Evolutionary conservation across 2,329 filamentous ascomycete genomes (phyloP).

Genomic region (Aspergillus quadrilineatus): DNA sequence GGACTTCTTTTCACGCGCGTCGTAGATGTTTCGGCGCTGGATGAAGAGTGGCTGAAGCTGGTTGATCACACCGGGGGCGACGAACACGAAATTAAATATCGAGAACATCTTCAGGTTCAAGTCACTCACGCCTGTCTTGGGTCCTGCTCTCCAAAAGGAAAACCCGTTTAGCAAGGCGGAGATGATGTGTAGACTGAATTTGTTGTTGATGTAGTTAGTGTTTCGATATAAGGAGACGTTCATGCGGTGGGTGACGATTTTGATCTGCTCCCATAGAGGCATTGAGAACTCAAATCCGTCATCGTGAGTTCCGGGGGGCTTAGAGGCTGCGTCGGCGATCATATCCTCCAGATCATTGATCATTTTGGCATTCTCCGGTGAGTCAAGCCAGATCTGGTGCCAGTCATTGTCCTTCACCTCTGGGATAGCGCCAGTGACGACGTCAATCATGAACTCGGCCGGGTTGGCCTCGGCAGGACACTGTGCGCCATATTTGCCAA

Average conservation of each 20-base stretch:
- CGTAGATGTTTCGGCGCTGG: conserved; percentile 67
- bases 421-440: conserved; percentile 51
- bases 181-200: conserved; percentile 56
- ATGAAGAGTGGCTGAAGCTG: conserved; percentile 67
- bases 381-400: conserved; percentile 69
- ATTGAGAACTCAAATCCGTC: conserved; percentile 63
- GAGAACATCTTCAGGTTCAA: conserved; percentile 75
- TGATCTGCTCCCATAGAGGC: conserved; percentile 61
- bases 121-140: conserved; percentile 55
- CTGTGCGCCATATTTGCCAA: conserved; percentile 61
- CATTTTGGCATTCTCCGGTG: conserved; percentile 57
- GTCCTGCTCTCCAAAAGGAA: conserved; percentile 67
- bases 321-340: conserved; percentile 47
- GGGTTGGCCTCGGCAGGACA: conserved; percentile 63
- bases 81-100: conserved; percentile 60
- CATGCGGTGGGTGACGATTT: conserved; percentile 64
- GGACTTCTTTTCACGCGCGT: conserved; percentile 65
- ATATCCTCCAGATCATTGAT: conserved; percentile 64
- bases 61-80: conserved; percentile 44
- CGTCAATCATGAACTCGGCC: conserved; percentile 58
- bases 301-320: conserved; percentile 46
- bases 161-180: conserved; percentile 51
- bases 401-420: conserved; percentile 55
- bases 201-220: conserved; percentile 65
- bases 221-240: conserved; percentile 67